These are phyloP conservation scores for Cutaneotrichosporon dermatis DNA, from an alignment of 1,284 basidiomycete genomes.

Conservation along the genomic window DNA sequence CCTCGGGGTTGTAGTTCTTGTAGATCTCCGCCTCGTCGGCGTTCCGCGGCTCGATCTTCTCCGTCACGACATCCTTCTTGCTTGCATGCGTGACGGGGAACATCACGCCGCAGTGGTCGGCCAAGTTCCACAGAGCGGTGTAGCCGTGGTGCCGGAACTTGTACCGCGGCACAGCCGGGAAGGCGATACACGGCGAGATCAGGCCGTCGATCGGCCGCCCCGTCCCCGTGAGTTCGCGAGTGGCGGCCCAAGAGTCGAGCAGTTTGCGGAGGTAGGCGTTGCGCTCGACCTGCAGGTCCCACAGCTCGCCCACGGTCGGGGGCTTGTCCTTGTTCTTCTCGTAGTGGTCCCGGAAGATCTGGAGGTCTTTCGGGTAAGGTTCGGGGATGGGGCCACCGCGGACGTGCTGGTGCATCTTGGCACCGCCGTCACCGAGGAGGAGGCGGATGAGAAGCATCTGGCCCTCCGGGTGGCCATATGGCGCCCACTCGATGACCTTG, in stretches of 20 bases:
- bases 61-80: slow-evolving; percentile 21
- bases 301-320: slow-evolving; percentile 13
- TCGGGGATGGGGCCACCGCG: slow-evolving; percentile 11
- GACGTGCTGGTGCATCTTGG: not conserved
- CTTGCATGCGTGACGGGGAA: slow-evolving; percentile 61
- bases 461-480: slow-evolving; percentile 6
- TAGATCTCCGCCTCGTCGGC: slow-evolving; percentile 50
- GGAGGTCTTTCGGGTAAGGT: slow-evolving; percentile 18
- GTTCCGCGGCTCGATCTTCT: slow-evolving; percentile 52
- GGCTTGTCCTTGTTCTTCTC: slow-evolving; percentile 5
- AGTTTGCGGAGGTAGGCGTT: slow-evolving; percentile 13
- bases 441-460: slow-evolving; percentile 5
- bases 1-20: slow-evolving; percentile 52
- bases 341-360: slow-evolving; percentile 6
- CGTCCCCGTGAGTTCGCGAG: slow-evolving; percentile 7
- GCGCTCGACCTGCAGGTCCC: slow-evolving; percentile 14
- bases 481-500: slow-evolving; percentile 49
- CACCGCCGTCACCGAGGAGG: slow-evolving; percentile 16
- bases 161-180: slow-evolving; percentile 9
- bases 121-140: slow-evolving; percentile 19
- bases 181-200: slow-evolving; percentile 13
- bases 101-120: slow-evolving; percentile 59
- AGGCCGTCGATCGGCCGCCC: slow-evolving; percentile 19
- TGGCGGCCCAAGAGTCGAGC: slow-evolving; percentile 8
- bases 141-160: slow-evolving; percentile 15